Percentiles rank a stretch among this genome's conserved stretches.
These are phyloP conservation scores for Colletotrichum lentis DNA, from an alignment of 2,329 filamentous ascomycete species.

Conservation along the genomic window DNA sequence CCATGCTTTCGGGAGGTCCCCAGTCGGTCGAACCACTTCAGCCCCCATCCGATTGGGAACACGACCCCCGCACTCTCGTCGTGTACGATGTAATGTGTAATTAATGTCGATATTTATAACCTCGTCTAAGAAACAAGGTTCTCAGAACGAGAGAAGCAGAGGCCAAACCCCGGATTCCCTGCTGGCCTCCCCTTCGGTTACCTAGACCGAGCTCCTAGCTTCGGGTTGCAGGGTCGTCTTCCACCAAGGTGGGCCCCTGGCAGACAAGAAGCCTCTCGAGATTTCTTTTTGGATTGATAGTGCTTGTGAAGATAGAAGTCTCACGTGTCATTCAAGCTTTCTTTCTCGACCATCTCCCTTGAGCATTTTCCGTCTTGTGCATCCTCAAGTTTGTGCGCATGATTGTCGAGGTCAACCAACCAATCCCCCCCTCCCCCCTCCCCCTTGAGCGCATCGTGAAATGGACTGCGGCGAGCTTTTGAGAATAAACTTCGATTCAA, in stretches of 20 bases:
- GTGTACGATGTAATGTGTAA: too few species aligned
- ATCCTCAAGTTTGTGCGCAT: too few species aligned
- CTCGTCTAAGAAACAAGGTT: neutral
- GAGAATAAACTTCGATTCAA: neutral
- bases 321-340: conserved; percentile 8
- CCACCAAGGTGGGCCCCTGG: neutral
- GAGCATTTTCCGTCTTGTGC: neutral
- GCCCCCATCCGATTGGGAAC: neutral
- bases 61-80: neutral
- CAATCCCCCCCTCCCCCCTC: too few species aligned
- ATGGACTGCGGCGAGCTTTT: neutral
- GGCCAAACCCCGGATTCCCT: neutral
- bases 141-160: neutral
- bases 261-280: neutral
- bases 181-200: neutral
- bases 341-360: conserved; percentile 1
- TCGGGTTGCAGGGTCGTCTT: neutral
- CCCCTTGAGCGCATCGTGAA: conserved; percentile 6
- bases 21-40: neutral
- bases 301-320: conserved; percentile 4
- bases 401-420: neutral
- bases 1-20: neutral
- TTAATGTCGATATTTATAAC: conserved; percentile 16
- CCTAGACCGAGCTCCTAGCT: neutral
- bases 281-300: neutral